Evolutionary conservation across 2,329 filamentous ascomycete genomes (phyloP).

Genomic region (Colletotrichum limetticola): DNA sequence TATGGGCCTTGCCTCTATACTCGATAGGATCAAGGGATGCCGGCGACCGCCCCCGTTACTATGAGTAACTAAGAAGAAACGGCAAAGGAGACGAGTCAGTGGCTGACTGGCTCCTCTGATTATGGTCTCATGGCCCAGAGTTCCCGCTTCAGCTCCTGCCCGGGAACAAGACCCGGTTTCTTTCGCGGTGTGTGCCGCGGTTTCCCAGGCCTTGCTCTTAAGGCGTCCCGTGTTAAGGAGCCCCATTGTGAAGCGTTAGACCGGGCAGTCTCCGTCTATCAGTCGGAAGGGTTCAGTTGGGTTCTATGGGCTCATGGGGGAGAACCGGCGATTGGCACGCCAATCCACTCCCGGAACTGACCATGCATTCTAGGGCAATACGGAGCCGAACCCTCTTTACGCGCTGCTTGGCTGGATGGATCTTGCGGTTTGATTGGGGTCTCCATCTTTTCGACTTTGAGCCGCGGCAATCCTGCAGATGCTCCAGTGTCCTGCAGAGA

Average conservation of each 20-base stretch:
- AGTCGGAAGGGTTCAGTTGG: constrained; percentile 24
- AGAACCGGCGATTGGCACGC: constrained; percentile 19
- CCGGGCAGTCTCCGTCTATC: constrained; percentile 31
- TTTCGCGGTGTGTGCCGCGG: constrained; percentile 1
- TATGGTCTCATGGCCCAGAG: neutral
- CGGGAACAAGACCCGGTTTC: constrained; percentile 17
- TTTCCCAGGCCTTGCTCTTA: constrained; percentile 2
- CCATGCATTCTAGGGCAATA: constrained; percentile 12
- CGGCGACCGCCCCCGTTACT: constrained; percentile 15
- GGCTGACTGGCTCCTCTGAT: neutral
- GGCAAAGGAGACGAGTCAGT: constrained; percentile 27
- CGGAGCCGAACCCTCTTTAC: constrained; percentile 17
- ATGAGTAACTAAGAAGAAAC: constrained; percentile 18
- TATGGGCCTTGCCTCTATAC: neutral
- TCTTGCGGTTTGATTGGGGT: constrained; percentile 24
- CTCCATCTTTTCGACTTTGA: constrained; percentile 23
- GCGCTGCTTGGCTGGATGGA: constrained; percentile 19
- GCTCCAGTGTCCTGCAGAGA: constrained; percentile 12
- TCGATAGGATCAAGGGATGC: neutral
- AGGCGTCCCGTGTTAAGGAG: constrained; percentile 9
- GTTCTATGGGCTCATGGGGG: neutral
- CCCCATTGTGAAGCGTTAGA: constrained; percentile 9
- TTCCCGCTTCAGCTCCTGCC: neutral
- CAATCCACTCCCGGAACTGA: constrained; percentile 4
- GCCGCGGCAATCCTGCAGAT: constrained; percentile 28